Conservation (phyloP, 1,139 yeast species). For the Suhomyces panamericanus region DNA sequence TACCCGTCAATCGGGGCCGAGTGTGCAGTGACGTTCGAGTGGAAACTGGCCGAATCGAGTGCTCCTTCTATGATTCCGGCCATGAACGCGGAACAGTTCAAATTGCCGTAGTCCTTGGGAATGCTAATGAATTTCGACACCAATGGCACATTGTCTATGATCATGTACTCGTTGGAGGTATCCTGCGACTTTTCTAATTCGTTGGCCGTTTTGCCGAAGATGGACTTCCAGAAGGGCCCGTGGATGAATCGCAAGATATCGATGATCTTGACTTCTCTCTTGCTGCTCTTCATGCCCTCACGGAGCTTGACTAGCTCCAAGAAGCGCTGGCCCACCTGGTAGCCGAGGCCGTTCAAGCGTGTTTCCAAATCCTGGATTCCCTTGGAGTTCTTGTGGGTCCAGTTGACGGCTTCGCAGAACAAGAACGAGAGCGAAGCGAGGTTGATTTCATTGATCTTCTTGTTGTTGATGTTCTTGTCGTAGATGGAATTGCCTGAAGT, state of each 20-base stretch:
- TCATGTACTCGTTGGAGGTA: slow-evolving; percentile 77
- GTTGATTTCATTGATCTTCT: slow-evolving; percentile 67
- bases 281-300: slow-evolving; percentile 62
- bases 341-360: slow-evolving; percentile 73
- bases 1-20: slow-evolving; percentile 63
- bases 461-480: slow-evolving; percentile 61
- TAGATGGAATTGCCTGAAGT: slow-evolving; percentile 50
- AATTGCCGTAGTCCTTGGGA: slow-evolving; percentile 76
- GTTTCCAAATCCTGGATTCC: slow-evolving; percentile 79
- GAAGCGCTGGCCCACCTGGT: slow-evolving; percentile 55
- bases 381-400: slow-evolving; percentile 61
- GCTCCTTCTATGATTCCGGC: slow-evolving; percentile 95
- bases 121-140: slow-evolving; percentile 75
- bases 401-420: slow-evolving; percentile 70
- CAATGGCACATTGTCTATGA: slow-evolving; percentile 79
- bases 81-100: slow-evolving; percentile 80
- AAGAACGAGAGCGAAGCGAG: slow-evolving; percentile 67
- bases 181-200: slow-evolving; percentile 88
- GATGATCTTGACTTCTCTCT: slow-evolving; percentile 70
- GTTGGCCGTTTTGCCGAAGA: slow-evolving; percentile 84
- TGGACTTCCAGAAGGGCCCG: slow-evolving; percentile 74
- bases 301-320: slow-evolving; percentile 44
- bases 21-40: slow-evolving; percentile 87
- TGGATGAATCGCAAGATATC: slow-evolving; percentile 85
- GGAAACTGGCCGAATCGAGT: slow-evolving; percentile 75